Base-by-base conservation (phyloP, 805 yeast species). In the Kuraishia molischiana region DNA sequence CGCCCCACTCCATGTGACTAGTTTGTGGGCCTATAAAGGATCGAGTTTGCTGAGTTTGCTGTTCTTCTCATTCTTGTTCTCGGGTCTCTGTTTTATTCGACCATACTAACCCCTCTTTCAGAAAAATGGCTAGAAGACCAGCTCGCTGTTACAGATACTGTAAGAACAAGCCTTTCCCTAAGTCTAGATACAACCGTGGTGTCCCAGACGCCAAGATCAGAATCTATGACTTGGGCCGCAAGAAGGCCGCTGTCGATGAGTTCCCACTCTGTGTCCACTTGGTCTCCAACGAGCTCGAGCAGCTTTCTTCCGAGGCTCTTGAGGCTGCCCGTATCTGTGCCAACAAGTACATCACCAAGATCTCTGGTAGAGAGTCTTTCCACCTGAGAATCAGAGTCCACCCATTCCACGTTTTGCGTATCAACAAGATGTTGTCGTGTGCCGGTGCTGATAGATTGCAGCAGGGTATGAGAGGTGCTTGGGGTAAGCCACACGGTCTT, bases 371-470 rank as follows among this genome's bases (percentile, higher is more conserved):
- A 83, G 98, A 92, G 63, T 77, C 97, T 59, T 92, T 92, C 98
- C 98, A 92, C 79, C 78, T 92, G 79, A 87, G 98, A 78, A 86
- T 92, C 72, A 89, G 98, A 78, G 97, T 89, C 64, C 98, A 92
- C 75, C 98, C 98, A 60, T 92, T 85, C 97, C 98, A 92, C 81
- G 98, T 92, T 57, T 81, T 92, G 71, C 84, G 98, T 77, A 92
- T 92, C 79, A 92, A 92, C 92, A 92, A 92, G 86, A 92, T 92
- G 98, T 87, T 92, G 95, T 92, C 98, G 66, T 92, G 98, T 80
- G 98, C 98, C 77, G 98, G 98, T 85, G 98, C 98, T 69, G 98
- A 92, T 90, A 87, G 98, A 85, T 82, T 92, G 75, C 98, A 92
- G 79, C 97, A 92, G 78, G 98, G 98, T 89, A 92, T 92, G 98